Conservation (phyloP, 2,329 filamentous ascomycete species). For the Triangularia setosa region DNA sequence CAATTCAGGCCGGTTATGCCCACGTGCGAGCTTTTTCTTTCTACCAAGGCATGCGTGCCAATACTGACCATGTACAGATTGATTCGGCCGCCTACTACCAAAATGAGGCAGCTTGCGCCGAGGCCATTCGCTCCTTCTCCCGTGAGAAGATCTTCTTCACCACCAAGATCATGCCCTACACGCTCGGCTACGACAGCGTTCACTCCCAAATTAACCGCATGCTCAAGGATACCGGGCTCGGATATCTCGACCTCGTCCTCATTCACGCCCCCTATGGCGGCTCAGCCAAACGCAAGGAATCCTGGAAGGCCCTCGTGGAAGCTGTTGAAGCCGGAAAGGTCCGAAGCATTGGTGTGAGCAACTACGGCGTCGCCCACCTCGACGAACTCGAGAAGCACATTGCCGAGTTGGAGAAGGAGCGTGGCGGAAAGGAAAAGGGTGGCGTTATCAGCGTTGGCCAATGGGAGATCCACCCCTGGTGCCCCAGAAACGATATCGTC, state of each 20-base stretch:
- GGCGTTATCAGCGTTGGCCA: conserved; percentile 80
- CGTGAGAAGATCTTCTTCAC: conserved; percentile 53
- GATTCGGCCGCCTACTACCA: conserved; percentile 51
- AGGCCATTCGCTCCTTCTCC: conserved; percentile 38
- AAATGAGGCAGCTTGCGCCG: conserved; percentile 49
- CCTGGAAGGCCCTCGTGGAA: conserved; percentile 62
- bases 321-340: conserved; percentile 59
- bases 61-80: conserved; percentile 34
- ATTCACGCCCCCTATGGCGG: conserved; percentile 61
- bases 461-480: conserved; percentile 89
- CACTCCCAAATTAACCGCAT: conserved; percentile 61
- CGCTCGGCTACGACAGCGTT: conserved; percentile 57
- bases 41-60: neutral
- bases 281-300: conserved; percentile 50
- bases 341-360: conserved; percentile 60
- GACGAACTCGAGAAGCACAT: conserved; percentile 58
- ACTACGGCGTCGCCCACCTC: conserved; percentile 61
- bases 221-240: conserved; percentile 57
- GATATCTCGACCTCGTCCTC: conserved; percentile 64
- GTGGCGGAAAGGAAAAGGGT: conserved; percentile 59
- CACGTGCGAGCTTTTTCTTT: conserved; percentile 38
- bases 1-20: conserved; percentile 49
- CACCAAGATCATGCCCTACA: conserved; percentile 48
- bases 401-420: conserved; percentile 56
- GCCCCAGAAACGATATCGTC: conserved; percentile 72